Base-by-base conservation (phyloP, 805 yeast genomes). In the Cyberlindnera xylosilytica region DNA sequence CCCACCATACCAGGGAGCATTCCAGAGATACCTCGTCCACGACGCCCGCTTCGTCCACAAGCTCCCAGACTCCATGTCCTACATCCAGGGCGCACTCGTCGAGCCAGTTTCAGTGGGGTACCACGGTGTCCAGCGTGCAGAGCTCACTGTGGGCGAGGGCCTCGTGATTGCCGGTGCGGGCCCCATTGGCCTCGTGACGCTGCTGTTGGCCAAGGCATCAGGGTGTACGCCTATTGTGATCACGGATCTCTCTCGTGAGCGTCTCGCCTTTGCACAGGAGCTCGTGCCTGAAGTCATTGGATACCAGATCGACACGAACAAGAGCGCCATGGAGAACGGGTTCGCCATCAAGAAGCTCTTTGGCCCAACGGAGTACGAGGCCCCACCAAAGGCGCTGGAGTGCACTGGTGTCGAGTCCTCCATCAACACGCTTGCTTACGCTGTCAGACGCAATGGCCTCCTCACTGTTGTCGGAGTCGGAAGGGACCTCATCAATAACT, bases 41-140 rank as follows among this genome's bases (percentile, higher is more conserved):
- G 56, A 58, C 34, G 60, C 61, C 22, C 47, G 59, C 26, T 65
- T 57, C 42, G 64, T 66, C 22, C 63, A 57, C 56, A 65, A 63
- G 45, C 47, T 70, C 15, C 73, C 74, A 28, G 69, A 63, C 13
- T 44, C 43, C 42, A 66, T 77, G 72, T 51, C 75, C 9, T 74
- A 62, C 51, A 74, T 68, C 41, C 72, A 73, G 50, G 83, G 81
- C 27, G 81, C 82, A 2, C 54, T 77, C 39, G 73, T 74, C 17
- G 81, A 77, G 60, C 81, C 80, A 2, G 61, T 77, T 26, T 64
- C 73, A 15, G 83, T 77, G 36, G 79, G 74, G 2, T 64, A 71
- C 40, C 78, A 74, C 40, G 82, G 78, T 20, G 65, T 78, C 35
- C 69, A 68, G 50, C 63, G 73, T 49, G 69, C 78, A 3, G 69